A percentile compares a stretch with the other conserved stretches of the same genome.
phyloP scores from a whole-genome alignment of 176 grass and related monocot genomes.

The Carex parvula region DNA sequence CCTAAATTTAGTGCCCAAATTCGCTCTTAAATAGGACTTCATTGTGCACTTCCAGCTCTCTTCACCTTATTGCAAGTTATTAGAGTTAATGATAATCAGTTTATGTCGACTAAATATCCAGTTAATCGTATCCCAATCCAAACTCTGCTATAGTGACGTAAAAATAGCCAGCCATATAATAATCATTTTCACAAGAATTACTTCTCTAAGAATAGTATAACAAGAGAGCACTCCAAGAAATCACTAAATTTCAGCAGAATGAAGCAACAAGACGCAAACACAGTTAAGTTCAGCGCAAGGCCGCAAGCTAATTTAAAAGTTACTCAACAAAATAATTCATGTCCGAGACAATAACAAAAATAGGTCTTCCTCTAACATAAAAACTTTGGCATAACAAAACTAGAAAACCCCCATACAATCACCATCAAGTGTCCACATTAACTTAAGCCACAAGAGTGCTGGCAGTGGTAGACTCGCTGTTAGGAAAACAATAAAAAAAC shows the following conservation, averaged over 20 bases:
- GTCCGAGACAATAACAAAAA: slow-evolving; percentile 13
- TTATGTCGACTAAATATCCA: background rate
- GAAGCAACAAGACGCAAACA: background rate
- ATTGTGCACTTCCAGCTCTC: too few species aligned
- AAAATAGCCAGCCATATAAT: background rate
- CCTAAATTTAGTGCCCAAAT: too few species aligned
- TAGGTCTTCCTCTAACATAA: slow-evolving; percentile 16
- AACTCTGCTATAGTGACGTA: background rate
- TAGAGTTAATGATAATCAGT: too few species aligned
- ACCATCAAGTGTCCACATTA: background rate
- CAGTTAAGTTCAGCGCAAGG: background rate
- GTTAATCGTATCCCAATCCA: background rate
- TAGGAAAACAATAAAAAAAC: background rate
- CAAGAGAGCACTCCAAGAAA: too few species aligned
- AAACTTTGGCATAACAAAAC: slow-evolving; percentile 17
- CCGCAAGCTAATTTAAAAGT: background rate
- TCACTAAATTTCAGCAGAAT: background rate
- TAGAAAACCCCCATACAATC: background rate
- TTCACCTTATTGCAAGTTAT: too few species aligned
- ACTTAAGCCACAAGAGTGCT: slow-evolving; percentile 70
- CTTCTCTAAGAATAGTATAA: background rate
- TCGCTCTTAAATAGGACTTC: too few species aligned
- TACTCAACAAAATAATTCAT: slow-evolving; percentile 8
- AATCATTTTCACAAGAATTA: background rate
- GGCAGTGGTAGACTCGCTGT: slow-evolving; percentile 56